phyloP scores from a whole-genome alignment of 352 stramenopile species.

The Phytophthora macrochlamydospora region DNA sequence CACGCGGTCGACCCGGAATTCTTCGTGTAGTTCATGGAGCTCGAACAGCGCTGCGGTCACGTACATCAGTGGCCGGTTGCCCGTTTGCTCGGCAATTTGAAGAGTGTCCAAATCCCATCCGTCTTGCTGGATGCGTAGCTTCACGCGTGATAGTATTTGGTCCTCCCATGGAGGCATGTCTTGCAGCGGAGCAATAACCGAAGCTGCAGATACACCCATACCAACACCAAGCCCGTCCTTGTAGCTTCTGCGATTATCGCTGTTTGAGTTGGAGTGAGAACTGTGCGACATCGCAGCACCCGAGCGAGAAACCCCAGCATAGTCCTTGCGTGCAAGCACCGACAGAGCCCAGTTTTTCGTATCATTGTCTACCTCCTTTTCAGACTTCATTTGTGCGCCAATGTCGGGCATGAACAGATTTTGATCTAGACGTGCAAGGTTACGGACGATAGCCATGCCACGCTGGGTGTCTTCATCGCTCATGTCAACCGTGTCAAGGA shows the following conservation, averaged over 20 bases:
- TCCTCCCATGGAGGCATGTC: conserved; percentile 71
- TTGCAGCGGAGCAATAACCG: conserved; percentile 44
- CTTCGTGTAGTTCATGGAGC: conserved; percentile 77
- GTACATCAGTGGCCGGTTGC: conserved; percentile 78
- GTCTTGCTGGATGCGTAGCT: conserved; percentile 61
- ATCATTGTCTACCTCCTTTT: conserved; percentile 80
- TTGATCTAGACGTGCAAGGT: conserved; percentile 76
- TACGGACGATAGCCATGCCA: conserved; percentile 65
- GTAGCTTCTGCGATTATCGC: conserved; percentile 60
- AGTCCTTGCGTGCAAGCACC: conserved; percentile 77
- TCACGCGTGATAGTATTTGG: conserved; percentile 49
- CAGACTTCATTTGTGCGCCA: conserved; percentile 78
- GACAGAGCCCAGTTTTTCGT: conserved; percentile 86
- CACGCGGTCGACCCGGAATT: conserved; percentile 75
- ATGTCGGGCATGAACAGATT: conserved; percentile 87
- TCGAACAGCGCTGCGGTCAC: conserved; percentile 82
- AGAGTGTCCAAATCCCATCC: conserved; percentile 78
- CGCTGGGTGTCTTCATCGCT: conserved; percentile 59
- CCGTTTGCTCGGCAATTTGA: conserved; percentile 67
- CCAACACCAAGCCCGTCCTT: conserved; percentile 49
- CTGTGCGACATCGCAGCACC: conserved; percentile 64
- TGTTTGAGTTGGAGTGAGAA: conserved; percentile 80
- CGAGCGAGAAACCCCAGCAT: conserved; percentile 57
- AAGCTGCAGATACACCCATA: conserved; percentile 14
- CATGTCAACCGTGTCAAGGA: conserved; percentile 74